A percentile compares a stretch with the other conserved stretches of the same genome.
Evolutionary conservation across 2,329 filamentous ascomycete genomes (phyloP).

Genomic region (Arthrobotrys megalospora): DNA sequence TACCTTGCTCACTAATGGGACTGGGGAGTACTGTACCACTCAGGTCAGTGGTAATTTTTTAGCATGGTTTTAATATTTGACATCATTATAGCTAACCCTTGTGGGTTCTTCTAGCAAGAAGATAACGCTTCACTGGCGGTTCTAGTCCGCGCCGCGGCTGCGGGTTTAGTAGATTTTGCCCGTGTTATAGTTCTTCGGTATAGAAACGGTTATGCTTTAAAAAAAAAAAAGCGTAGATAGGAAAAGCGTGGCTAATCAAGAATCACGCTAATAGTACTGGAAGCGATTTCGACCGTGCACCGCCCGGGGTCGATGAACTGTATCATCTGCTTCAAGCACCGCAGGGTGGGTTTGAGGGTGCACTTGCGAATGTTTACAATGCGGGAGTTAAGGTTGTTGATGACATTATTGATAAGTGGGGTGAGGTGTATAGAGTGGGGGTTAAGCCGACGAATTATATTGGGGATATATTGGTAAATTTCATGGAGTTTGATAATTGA

Average conservation of each 20-base stretch:
- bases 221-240: conserved; percentile 18
- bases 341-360: conserved; percentile 76
- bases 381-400: conserved; percentile 77
- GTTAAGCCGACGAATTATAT: conserved; percentile 76
- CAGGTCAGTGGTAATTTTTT: conserved; percentile 1
- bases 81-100: background rate
- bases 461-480: conserved; percentile 78
- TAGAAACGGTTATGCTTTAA: conserved; percentile 65
- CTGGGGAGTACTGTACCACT: conserved; percentile 78
- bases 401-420: conserved; percentile 76
- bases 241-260: background rate
- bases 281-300: conserved; percentile 80
- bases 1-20: conserved; percentile 77
- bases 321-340: conserved; percentile 75
- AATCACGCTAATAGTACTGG: conserved; percentile 65
- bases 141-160: conserved; percentile 74
- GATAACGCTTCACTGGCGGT: conserved; percentile 80
- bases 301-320: conserved; percentile 72
- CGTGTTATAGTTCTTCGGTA: conserved; percentile 78
- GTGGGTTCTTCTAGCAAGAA: conserved; percentile 73
- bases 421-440: conserved; percentile 73
- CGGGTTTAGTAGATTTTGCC: conserved; percentile 75
- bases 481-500: background rate
- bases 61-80: background rate
- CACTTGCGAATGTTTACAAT: conserved; percentile 77